Base-by-base conservation (phyloP, 2,329 filamentous ascomycete genomes). In the Trichophyton verrucosum region DNA sequence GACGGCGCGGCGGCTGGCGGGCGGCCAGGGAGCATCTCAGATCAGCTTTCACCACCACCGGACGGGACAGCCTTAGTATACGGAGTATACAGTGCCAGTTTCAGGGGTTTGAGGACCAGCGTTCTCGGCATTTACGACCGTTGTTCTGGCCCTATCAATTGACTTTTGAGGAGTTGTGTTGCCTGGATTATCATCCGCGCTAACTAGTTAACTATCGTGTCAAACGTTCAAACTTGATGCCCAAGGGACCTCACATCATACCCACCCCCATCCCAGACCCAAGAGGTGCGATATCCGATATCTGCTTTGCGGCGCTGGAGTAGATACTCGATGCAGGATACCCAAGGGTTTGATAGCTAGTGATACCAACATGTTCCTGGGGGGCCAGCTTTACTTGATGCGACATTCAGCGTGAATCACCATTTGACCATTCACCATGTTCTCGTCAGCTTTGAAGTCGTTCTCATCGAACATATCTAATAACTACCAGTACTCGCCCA, bases 381-480 rank as follows among this genome's bases (percentile, higher is more conserved):
- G 33, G 36, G 6, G 36, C 55, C 27, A 57, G 17, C 55, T 36
- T 8, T 42, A 58, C 44, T 58, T 55, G 5, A 55, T 55, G 30
- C n/a, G 33, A 55, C n/a, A 20, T 44, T 44, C 27, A 15, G 49
- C 49, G 11, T 55, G n/a, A 55, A 38, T 38, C 33, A 13, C 33
- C 15, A 55, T 27, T 30, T 57, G 36, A 57, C 17, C 36, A n/a
- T 57, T 33, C 72, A 82, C 71, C 73, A 96, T 97, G 91, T 96
- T 96, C 76, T 89, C 90, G 71, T 91, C 86, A 64, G 89, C 90
- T 66, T 82, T 97, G 72, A 97, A 97, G 76, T 95, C 92, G 65
- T 92, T 97, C 73, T 87, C 86, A 65, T 92, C 88, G 63, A 96
- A 96, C 76, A 97, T 99, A 76, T 86, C 86, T 62, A 86, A 87